Base-by-base conservation (phyloP, 2,329 filamentous ascomycete genomes). In the Venturia nashicola region DNA sequence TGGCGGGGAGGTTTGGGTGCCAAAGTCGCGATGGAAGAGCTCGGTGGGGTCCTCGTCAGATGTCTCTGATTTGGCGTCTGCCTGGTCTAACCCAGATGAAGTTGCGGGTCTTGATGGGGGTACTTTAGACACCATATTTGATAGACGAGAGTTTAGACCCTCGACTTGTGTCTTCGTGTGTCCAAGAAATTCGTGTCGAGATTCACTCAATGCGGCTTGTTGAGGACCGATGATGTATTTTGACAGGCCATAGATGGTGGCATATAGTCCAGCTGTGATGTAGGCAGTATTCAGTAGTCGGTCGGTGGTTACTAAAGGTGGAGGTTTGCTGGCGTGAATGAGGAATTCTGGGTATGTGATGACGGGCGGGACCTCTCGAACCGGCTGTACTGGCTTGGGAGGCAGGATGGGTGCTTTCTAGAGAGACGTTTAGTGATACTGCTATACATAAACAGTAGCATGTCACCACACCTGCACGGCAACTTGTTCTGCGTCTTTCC, bases 21-120 rank as follows among this genome's bases (percentile, higher is more conserved):
- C 89, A 65, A 90, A 82, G 71, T 94, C 90, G 57, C 89, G 84
- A 73, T 92, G 89, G 75, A 90, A 94, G 66, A 92, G 82, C 73
- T 93, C 89, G 0, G 87, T 86, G 0, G 90, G 89, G 67, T 86
- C 84, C 14, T 81, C 84, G 69, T 82, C 80, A 12, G 82, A 79
- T n/a, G 78, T 77, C n/a, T 73, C 69, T 14, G 82, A 84, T 69
- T 81, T 80, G 16, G 69, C 70, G 54, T 83, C 80, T 20, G 77
- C 77, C n/a, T 74, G 69, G 46, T 76, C 61, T 6, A 40, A 11
- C 1, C 61, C 42, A 39, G 42, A 64, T 48, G 43, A 63, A 67
- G 27, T 72, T 69, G 34, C 70, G 63, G 65, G 69, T 66, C 69
- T 73, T 64, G 63, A 70, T 62, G 67, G 67, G 5, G 87, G 86